Percentiles rank a stretch among this genome's conserved stretches.
Conservation (phyloP, 768 basidiomycete genomes). For the Melanogaster broomeanus region DNA sequence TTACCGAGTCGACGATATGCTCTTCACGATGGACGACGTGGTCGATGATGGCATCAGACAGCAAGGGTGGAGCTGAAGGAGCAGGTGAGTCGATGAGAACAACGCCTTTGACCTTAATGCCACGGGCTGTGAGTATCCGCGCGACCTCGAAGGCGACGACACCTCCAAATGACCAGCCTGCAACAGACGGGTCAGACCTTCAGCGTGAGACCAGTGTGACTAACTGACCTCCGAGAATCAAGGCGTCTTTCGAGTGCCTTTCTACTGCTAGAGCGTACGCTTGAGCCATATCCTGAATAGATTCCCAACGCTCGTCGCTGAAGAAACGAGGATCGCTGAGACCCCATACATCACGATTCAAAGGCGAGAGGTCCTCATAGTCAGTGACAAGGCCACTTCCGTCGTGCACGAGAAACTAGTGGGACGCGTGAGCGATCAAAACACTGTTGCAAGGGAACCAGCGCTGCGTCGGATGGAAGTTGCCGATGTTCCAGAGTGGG, state of each 20-base stretch:
- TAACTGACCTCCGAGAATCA: constrained; percentile 62
- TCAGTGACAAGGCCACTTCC: constrained; percentile 65
- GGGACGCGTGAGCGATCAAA: constrained; percentile 31
- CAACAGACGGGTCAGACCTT: background rate
- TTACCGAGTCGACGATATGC: constrained; percentile 28
- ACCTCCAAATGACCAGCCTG: constrained; percentile 83
- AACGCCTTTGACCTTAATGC: constrained; percentile 52
- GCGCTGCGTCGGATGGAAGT: constrained; percentile 29
- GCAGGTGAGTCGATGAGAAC: constrained; percentile 68
- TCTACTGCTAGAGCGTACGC: constrained; percentile 48
- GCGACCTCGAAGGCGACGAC: constrained; percentile 69
- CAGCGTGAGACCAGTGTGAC: background rate
- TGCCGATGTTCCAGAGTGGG: background rate
- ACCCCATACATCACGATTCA: constrained; percentile 60
- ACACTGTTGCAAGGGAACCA: constrained; percentile 41
- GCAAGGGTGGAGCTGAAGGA: constrained; percentile 51
- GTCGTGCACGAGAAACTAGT: constrained; percentile 70
- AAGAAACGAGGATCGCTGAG: constrained; percentile 58
- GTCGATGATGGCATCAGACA: constrained; percentile 55
- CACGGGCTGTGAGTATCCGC: constrained; percentile 43
- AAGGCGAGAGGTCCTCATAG: constrained; percentile 44
- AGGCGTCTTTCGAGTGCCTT: constrained; percentile 34
- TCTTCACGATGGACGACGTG: constrained; percentile 37
- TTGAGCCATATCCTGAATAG: constrained; percentile 52
- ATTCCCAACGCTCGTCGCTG: constrained; percentile 46